phyloP scores from a whole-genome alignment of 192 early-diverging fungal genomes.

The Umbelopsis isabellina region DNA sequence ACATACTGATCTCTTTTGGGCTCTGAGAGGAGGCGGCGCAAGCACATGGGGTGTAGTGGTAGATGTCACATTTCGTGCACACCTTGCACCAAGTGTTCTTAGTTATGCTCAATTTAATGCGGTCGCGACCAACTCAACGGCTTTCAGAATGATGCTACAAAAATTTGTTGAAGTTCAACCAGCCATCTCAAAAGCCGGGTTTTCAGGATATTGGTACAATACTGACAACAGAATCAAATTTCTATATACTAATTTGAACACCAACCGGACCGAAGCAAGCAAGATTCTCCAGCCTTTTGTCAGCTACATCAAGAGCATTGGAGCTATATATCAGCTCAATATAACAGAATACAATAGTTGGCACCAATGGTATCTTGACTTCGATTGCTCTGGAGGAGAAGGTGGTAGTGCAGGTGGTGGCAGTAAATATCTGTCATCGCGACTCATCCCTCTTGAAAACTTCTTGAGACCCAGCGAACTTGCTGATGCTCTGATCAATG shows the following conservation, averaged over 20 bases:
- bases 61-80: constrained; percentile 31
- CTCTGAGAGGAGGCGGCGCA: constrained; percentile 63
- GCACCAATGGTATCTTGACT: not conserved
- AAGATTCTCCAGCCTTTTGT: not conserved
- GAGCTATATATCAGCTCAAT: not conserved
- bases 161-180: too few relatives aligned
- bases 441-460: not conserved
- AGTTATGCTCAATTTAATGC: not conserved
- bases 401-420: too few relatives aligned
- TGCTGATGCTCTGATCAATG: not conserved
- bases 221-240: too few relatives aligned
- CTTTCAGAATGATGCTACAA: not conserved
- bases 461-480: not conserved
- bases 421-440: not conserved
- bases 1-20: constrained; percentile 64
- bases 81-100: not conserved
- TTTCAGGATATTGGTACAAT: too few relatives aligned
- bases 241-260: too few relatives aligned
- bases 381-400: not conserved
- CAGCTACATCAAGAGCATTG: not conserved
- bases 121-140: not conserved
- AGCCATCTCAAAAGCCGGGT: too few relatives aligned
- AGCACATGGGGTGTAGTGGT: constrained; percentile 51
- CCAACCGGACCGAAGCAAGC: too few relatives aligned
- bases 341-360: not conserved